Evolutionary conservation across 345 rosid species (phyloP), one percentile per base, ranked within the genome.

Genomic region (Iberis pinnata): DNA sequence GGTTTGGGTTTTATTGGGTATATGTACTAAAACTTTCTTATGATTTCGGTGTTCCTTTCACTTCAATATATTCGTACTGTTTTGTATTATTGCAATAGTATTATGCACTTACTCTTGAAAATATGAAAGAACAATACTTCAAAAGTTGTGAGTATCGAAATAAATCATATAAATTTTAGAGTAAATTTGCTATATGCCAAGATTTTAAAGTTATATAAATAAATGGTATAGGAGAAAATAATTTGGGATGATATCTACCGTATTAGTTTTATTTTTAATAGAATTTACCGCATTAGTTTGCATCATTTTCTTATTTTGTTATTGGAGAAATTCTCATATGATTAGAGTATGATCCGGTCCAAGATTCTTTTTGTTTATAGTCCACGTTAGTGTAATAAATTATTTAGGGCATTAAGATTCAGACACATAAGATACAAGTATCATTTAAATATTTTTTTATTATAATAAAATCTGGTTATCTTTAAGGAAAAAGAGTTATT

Each of bases 271-370:
- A n/a, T n/a, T n/a, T n/a, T n/a, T n/a, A n/a, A n/a, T n/a, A n/a
- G n/a, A n/a, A n/a, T n/a, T n/a, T n/a, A n/a, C n/a, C n/a, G n/a
- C n/a, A n/a, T n/a, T n/a, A n/a, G n/a, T n/a, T n/a, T n/a, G 39
- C 49, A 31, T 19, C 15, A 18, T 20, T 15, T n/a, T 15, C 9
- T 54, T 56, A n/a, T n/a, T n/a, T n/a, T n/a, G 16, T 43, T 32
- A 19, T 14, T 53, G 31, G 35, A 24, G 15, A 39, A 54, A 55
- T 47, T 64, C 43, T 6, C 49, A 19, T 64, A 47, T 64, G 68
- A 55, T 64, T 63, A 55, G 49, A 18, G 43, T 39, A 64, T 64
- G 43, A 57, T 33, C 41, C 16, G 22, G 62, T 64, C 63, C 27
- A 56, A 47, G 56, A 55, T 56, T 55, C 56, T 64, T 56, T 44